Base-by-base conservation (phyloP, 495 filamentous ascomycete genomes). In the Apodospora peruviana region DNA sequence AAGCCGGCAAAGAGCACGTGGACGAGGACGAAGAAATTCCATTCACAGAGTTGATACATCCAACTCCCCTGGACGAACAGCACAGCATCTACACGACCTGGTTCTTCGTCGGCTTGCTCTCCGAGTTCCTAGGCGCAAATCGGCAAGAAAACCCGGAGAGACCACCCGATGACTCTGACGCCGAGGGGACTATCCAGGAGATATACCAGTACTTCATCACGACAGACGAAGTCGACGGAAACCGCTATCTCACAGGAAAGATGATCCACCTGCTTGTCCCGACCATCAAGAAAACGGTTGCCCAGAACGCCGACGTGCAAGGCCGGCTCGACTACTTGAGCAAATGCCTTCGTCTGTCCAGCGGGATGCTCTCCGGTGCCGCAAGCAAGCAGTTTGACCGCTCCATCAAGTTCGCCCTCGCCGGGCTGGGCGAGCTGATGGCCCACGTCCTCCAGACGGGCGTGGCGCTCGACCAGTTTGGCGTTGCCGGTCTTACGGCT, bases 401-500 rank as follows among this genome's bases (percentile, higher is more conserved):
- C 3, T 40, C 52, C 1, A 17, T 59, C 12, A 47, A 50, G 37
- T 53, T 32, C 21, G 48, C 52, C n/a, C 59, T 59, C 37, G 45
- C 45, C 20, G 52, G 39, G 1, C 27, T 62, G 18, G 48, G 24
- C 10, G 59, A 62, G 38, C 23, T 55, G n/a, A 9, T 59, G 4
- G 24, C 40, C 22, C 16, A 39, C 4, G 20, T 22, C 20, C 17
- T 56, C 32, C 41, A 43, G 11, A 18, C 18, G 9, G 39, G 35
- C 19, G 11, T 43, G 7, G 14, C 11, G 5, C 12, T 16, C 2
- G 14, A 16, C 37, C 36, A 20, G 14, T 35, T 29, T 16, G 2
- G 16, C 4, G 42, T 22, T 36, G 18, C 36, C 5, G n/a, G 18
- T 4, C 16, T 50, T 10, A n/a, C 32, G 2, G 12, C 16, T 4